phyloP scores from a whole-genome alignment of 768 basidiomycete genomes.

The Dacryopinax primogenitus region DNA sequence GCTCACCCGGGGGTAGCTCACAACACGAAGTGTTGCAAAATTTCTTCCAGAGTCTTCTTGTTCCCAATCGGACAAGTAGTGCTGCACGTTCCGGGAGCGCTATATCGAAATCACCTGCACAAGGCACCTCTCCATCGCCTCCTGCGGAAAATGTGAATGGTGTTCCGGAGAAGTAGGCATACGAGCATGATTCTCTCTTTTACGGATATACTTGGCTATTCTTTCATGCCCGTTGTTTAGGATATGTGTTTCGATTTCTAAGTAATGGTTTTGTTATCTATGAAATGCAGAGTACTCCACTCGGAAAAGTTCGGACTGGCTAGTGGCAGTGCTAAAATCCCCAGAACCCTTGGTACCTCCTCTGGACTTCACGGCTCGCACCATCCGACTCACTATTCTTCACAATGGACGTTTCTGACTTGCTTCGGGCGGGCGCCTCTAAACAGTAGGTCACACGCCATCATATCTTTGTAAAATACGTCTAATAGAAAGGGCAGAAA shows the following conservation, averaged over 20 bases:
- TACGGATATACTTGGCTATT: not conserved
- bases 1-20: conserved; percentile 47
- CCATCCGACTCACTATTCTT: not conserved
- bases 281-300: not conserved
- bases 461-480: not conserved
- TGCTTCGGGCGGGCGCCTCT: not conserved
- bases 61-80: conserved; percentile 33
- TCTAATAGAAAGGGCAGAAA: conserved; percentile 34
- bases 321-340: conserved; percentile 7
- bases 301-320: not conserved
- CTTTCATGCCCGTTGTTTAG: not conserved
- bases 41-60: conserved; percentile 75
- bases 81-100: not conserved
- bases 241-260: not conserved
- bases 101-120: not conserved
- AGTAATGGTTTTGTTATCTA: not conserved
- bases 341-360: not conserved
- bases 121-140: not conserved
- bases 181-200: not conserved
- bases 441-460: not conserved
- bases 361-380: not conserved
- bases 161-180: not conserved
- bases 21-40: conserved; percentile 44
- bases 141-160: conserved; percentile 12
- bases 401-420: not conserved